A percentile compares a stretch with the other conserved stretches of the same genome.
phyloP scores from a whole-genome alignment of 2,329 filamentous ascomycete genomes.

The Leptodontidium sp. region DNA sequence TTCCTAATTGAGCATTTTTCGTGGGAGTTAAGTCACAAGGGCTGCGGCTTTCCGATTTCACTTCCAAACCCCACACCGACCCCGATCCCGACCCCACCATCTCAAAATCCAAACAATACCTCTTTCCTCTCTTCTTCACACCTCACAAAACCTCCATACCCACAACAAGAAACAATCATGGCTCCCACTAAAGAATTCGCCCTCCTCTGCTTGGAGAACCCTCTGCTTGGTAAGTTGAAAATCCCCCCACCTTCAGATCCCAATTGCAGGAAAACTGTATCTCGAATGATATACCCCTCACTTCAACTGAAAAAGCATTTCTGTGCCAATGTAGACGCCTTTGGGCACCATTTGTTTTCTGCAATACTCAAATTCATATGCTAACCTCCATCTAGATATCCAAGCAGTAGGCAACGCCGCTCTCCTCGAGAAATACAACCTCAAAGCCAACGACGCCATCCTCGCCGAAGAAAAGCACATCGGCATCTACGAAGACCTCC shows the following conservation, averaged over 20 bases:
- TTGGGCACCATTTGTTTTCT: background rate
- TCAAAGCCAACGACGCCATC: slow-evolving; percentile 98
- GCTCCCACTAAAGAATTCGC: slow-evolving; percentile 80
- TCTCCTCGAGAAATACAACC: slow-evolving; percentile 88
- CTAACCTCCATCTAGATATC: slow-evolving; percentile 71
- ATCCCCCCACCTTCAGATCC: slow-evolving; percentile 13
- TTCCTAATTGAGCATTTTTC: background rate
- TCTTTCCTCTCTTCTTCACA: slow-evolving; percentile 24
- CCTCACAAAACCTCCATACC: slow-evolving; percentile 21
- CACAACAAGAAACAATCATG: slow-evolving; percentile 60
- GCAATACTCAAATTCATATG: background rate
- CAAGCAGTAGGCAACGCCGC: slow-evolving; percentile 84
- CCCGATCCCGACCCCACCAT: slow-evolving; percentile 35
- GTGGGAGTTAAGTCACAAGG: slow-evolving; percentile 8
- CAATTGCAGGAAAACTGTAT: slow-evolving; percentile 3
- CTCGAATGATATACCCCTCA: slow-evolving; percentile 3
- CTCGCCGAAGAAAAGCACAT: slow-evolving; percentile 93
- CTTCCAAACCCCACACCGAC: slow-evolving; percentile 27
- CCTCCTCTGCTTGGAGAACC: slow-evolving; percentile 95
- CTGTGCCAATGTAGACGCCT: background rate
- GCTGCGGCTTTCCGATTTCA: background rate
- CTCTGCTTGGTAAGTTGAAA: slow-evolving; percentile 78
- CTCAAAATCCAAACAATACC: slow-evolving; percentile 23
- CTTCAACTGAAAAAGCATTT: background rate
- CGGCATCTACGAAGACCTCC: slow-evolving; percentile 89